These are phyloP conservation scores for Ajuga chamaepitys DNA, from an alignment of 257 asterid species.

Conservation along the genomic window DNA sequence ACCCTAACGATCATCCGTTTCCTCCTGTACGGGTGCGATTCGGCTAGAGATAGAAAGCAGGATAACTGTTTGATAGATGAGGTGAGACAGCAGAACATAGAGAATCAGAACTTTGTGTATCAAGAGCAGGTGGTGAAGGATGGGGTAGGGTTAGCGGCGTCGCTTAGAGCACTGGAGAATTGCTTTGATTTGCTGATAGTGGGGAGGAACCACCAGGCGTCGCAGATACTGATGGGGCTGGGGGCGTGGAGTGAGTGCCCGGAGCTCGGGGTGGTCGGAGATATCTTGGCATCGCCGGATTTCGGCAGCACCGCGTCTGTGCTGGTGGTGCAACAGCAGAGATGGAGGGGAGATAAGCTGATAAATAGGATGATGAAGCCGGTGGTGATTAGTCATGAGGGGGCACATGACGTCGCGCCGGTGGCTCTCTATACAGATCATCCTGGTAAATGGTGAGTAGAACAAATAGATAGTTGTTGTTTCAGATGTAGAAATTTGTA, in stretches of 20 bases:
- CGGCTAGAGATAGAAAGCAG: slow-evolving; percentile 46
- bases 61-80: slow-evolving; percentile 56
- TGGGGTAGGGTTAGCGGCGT: slow-evolving; percentile 54
- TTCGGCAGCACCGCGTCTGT: slow-evolving; percentile 51
- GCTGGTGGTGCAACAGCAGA: slow-evolving; percentile 80
- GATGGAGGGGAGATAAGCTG: slow-evolving; percentile 34
- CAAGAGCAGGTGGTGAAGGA: slow-evolving; percentile 72
- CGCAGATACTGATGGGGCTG: slow-evolving; percentile 56
- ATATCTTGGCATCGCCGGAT: slow-evolving; percentile 58
- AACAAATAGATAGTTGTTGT: too few relatives aligned
- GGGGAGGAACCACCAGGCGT: slow-evolving; percentile 55
- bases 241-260: slow-evolving; percentile 86
- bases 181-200: slow-evolving; percentile 47
- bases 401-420: not conserved
- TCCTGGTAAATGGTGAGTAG: slow-evolving; percentile 17
- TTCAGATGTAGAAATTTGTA: too few relatives aligned
- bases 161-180: slow-evolving; percentile 34
- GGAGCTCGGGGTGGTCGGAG: slow-evolving; percentile 80
- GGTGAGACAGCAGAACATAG: slow-evolving; percentile 43
- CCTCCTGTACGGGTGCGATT: slow-evolving; percentile 57
- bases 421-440: not conserved
- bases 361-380: slow-evolving; percentile 30
- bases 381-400: slow-evolving; percentile 31
- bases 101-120: slow-evolving; percentile 43
- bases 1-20: slow-evolving; percentile 50